phyloP scores from a whole-genome alignment of 805 yeast genomes.

The Wickerhamiella dianesei region DNA sequence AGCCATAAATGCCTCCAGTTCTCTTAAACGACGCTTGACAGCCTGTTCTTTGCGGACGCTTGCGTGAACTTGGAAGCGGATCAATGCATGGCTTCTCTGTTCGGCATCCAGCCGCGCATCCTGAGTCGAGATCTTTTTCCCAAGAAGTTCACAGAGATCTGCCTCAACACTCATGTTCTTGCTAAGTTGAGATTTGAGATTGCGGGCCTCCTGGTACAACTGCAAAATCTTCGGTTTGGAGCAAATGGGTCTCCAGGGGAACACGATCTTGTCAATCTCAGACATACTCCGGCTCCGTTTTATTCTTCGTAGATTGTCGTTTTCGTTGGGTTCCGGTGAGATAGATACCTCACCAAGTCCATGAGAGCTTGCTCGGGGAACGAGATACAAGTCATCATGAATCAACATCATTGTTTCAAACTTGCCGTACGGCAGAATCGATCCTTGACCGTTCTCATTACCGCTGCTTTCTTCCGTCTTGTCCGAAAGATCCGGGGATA shows the following conservation, averaged over 20 bases:
- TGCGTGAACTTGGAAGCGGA: slow-evolving; percentile 18
- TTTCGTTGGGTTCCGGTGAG: too few species aligned
- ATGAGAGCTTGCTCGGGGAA: too few species aligned
- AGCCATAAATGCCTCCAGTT: slow-evolving; percentile 43
- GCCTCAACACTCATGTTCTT: slow-evolving; percentile 9
- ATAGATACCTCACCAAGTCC: background rate
- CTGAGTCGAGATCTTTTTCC: slow-evolving; percentile 10
- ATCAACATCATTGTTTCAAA: background rate
- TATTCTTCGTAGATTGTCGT: background rate
- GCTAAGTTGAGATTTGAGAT: slow-evolving; percentile 8
- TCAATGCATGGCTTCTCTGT: slow-evolving; percentile 16
- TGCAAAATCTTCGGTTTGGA: slow-evolving; percentile 11
- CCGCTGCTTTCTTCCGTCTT: background rate
- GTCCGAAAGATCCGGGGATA: background rate
- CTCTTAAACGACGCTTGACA: slow-evolving; percentile 29
- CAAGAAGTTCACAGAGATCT: slow-evolving; percentile 6
- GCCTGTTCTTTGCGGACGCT: slow-evolving; percentile 17
- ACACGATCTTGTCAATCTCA: slow-evolving; percentile 11
- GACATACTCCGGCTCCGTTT: slow-evolving; percentile 13
- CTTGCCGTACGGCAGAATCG: background rate
- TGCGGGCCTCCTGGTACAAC: slow-evolving; percentile 13
- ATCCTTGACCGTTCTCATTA: background rate
- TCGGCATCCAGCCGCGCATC: slow-evolving; percentile 15
- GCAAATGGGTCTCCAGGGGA: slow-evolving; percentile 14
- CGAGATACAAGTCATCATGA: background rate